Evolutionary conservation across 176 grass and related monocot genomes (phyloP), one percentile per base, ranked within the genome.

Genomic region (Aechmea fasciata): DNA sequence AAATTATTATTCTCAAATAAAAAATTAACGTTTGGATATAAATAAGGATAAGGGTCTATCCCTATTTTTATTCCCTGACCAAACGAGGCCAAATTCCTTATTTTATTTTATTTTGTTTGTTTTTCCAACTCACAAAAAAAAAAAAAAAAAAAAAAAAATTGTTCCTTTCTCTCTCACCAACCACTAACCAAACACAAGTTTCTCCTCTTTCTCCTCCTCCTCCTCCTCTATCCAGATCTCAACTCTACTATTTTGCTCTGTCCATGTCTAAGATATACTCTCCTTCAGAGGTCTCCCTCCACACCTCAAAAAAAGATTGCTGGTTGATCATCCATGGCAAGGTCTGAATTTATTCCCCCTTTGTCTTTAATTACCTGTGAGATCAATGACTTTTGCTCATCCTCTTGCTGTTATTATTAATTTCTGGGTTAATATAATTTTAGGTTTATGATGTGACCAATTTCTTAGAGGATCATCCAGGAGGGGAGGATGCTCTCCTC

Each of bases 401-500:
- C 70, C 33, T 11, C 20, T 48, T 10, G 48, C 15, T 51, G 11
- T 63, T 69, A n/a, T n/a, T n/a, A n/a, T 9, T 62, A 64, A 11
- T 48, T 18, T 68, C 62, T 13, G 10, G 68, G 14, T 17, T 17
- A 14, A 11, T 14, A 2, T 17, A 62, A 18, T 24, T 84, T 71
- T 67, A 94, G 90, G 83, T 94, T 15, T 94, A 89, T 79, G 86
- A 94, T 81, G 90, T 89, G 15, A 89, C 90, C 86, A 84, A 71
- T 50, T 94, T 94, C 83, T 47, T 94, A 51, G 90, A 89, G 68
- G 86, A 94, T 23, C 90, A 94, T 50, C 83, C 86, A 15, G 83
- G 90, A 17, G 90, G 90, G 70, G 90, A 93, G 55, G 83, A 93
- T 25, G 90, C 85, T 10, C 77, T 94, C 13, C 77, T 89, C 50